Evolutionary conservation across 345 rosid species (phyloP).

Genomic region (Moricandia arvensis): DNA sequence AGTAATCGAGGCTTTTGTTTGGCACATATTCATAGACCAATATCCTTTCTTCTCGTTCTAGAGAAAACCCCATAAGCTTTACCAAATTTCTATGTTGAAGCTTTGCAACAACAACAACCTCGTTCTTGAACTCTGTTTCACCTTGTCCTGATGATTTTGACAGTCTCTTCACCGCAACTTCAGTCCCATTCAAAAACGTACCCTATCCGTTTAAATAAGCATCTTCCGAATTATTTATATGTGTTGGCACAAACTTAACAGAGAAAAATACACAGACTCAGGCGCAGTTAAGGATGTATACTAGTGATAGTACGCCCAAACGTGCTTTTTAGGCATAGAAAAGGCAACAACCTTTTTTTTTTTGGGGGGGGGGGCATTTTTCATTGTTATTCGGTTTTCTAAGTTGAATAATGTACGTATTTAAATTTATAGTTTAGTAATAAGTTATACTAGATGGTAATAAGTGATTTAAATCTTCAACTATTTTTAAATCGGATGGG

Average conservation of each 20-base stretch:
- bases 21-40: conserved; percentile 35
- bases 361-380: too few species aligned
- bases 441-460: neutral
- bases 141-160: conserved; percentile 35
- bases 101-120: conserved; percentile 36
- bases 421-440: neutral
- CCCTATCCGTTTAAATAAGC: conserved; percentile 10
- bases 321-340: too few species aligned
- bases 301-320: neutral
- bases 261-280: neutral
- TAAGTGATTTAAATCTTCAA: too few species aligned
- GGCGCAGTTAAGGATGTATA: neutral
- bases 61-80: conserved; percentile 24
- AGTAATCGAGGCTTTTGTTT: conserved; percentile 37
- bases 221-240: neutral
- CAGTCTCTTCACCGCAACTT: conserved; percentile 32
- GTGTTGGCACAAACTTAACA: neutral
- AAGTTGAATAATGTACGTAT: neutral
- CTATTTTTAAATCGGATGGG: too few species aligned
- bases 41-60: conserved; percentile 31
- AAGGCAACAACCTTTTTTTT: neutral
- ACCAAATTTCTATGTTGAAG: conserved; percentile 32
- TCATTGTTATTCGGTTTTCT: too few species aligned
- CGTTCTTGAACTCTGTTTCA: conserved; percentile 32
- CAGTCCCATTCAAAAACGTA: conserved; percentile 19